Evolutionary conservation across 2,329 filamentous ascomycete genomes (phyloP), one percentile per base, ranked within the genome.

Genomic region (Fusarium torreyae): DNA sequence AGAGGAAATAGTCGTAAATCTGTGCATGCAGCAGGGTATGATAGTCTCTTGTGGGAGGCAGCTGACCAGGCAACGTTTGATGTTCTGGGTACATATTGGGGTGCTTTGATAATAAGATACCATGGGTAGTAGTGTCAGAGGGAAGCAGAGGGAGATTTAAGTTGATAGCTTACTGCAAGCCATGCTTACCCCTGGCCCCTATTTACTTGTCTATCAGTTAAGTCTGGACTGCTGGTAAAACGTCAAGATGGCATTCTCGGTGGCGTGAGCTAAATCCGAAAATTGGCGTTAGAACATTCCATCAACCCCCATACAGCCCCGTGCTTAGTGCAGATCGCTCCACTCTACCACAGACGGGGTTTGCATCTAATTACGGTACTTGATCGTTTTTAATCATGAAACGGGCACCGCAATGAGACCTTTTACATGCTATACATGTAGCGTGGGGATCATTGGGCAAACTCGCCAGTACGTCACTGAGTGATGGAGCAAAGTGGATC

Each of bases 1-100:
- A 54, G 20, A 46, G 31, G 3, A 54, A 36, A 22, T 54, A 54
- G 6, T 54, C 51, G 17, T 54, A 46, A 22, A 54, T 54, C 5
- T 54, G 40, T 2, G 31, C 17, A 38, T 36, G 28, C 44, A 54
- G 15, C 2, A 46, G 44, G 6, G 51, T 18, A 20, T 46, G 51
- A 3, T 54, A 54, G 10, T 54, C 31, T 31, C 15, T 22, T 1
- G 36, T 28, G 28, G 22, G 15, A 22, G 51, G 17, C 14, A 38
- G 9, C 20, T 54, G 40, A 2, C 8, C 22, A 36, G n/a, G 22
- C 17, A 46, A 46, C 11, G n/a, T 14, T 6, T 38, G 51, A 2
- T 14, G 51, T 3, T 3, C 8, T 54, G 40, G 31, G n/a, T 11
- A 38, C 40, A 54, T 46, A 14, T n/a, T 46, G 31, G 18, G 31